Base-by-base conservation (phyloP, 257 asterid genomes). In the Lycium ferocissimum region DNA sequence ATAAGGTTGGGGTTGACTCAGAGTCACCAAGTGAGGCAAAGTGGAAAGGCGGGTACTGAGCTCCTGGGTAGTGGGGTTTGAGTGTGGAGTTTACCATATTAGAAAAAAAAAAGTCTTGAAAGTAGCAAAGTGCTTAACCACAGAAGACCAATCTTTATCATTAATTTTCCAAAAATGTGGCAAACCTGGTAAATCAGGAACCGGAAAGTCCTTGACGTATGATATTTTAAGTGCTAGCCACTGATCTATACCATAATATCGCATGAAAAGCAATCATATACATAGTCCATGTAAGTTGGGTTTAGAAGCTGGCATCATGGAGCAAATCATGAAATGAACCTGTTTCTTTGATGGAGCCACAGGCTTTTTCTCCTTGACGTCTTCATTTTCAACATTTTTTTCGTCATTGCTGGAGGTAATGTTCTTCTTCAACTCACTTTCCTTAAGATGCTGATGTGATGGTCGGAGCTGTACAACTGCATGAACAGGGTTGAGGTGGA, bases 391-490 rank as follows among this genome's bases (percentile, higher is more conserved):
- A 90, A 87, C 82, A 8, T 40, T 72, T 86, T 85, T 93, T 79
- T 86, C 92, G 83, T 66, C 88, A 80, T 73, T 85, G 80, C 76
- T 84, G 80, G 87, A 81, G 26, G 38, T 73, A 83, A 2, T 63
- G 40, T 83, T 92, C 86, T 76, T 88, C 83, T 88, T 90, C 54
- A 91, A 84, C n/a, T 85, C 90, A 84, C 78, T 85, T 67, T 90
- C 53, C 85, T 87, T 89, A 57, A 84, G 90, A 86, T 90, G 94
- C 20, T 81, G 80, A 94, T 89, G 84, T 12, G 98, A 92, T 88
- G 98, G 95, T 84, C 98, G 95, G 69, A 96, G 97, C 89, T 96
- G 99, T 66, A 93, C 92, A 79, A 92, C 91, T 86, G 97, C 91
- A 86, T 95, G 94, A 87, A 96, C 65, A 84, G 96, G 98, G 86